Evolutionary conservation across 495 filamentous ascomycete genomes (phyloP).

Genomic region (Bacidia rubella): DNA sequence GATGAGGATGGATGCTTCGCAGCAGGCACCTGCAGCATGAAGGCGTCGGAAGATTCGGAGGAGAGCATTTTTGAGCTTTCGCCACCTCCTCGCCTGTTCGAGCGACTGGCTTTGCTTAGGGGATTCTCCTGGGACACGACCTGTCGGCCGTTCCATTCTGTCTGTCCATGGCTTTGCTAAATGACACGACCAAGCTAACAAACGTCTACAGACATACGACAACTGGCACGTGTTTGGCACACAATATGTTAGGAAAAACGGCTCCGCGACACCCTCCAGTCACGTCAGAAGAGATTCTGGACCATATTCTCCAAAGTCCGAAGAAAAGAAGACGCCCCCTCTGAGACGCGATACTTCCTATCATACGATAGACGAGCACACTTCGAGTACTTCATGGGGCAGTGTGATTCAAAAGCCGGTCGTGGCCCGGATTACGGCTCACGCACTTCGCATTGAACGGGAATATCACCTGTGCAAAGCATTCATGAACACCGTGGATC

Average conservation of each 20-base stretch:
- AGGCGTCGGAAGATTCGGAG: neutral
- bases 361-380: conserved; percentile 33
- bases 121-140: conserved; percentile 68
- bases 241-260: conserved; percentile 28
- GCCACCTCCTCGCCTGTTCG: conserved; percentile 56
- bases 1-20: neutral
- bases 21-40: neutral
- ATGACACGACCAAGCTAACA: neutral
- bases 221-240: conserved; percentile 55
- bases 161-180: conserved; percentile 3
- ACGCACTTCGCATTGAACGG: conserved; percentile 67
- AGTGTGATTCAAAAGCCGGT: conserved; percentile 39
- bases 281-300: conserved; percentile 29
- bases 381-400: conserved; percentile 26
- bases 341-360: neutral
- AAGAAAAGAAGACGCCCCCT: conserved; percentile 5
- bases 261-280: conserved; percentile 32
- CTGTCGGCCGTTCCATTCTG: conserved; percentile 57
- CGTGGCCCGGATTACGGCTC: conserved; percentile 64
- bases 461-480: conserved; percentile 67
- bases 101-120: conserved; percentile 55
- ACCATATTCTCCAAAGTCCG: conserved; percentile 34
- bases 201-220: conserved; percentile 42
- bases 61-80: neutral
- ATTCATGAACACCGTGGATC: conserved; percentile 56